A percentile compares a stretch with the other conserved stretches of the same genome.
Conservation (phyloP, 1,139 yeast genomes). For the Geotrichum restrictum region DNA sequence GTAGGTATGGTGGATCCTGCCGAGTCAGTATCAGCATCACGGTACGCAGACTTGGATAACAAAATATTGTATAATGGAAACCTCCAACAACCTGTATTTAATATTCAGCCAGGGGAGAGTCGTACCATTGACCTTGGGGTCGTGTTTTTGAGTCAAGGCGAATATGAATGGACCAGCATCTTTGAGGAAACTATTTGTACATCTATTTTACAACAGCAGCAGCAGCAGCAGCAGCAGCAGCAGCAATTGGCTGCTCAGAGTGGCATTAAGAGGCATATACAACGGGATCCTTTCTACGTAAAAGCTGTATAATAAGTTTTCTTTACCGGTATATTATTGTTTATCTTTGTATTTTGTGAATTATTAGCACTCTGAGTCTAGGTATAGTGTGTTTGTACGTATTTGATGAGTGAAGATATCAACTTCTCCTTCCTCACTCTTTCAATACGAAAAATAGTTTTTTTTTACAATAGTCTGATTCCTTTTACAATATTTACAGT, state of each 20-base stretch:
- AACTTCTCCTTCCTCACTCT: too few relatives aligned
- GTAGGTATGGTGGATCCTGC: too few relatives aligned
- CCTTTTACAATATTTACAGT: too few relatives aligned
- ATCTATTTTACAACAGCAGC: not conserved
- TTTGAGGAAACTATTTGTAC: constrained; percentile 53
- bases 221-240: not conserved
- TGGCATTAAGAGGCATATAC: constrained; percentile 27
- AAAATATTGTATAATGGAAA: constrained; percentile 53
- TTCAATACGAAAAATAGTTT: not conserved
- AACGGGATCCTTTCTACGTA: constrained; percentile 38
- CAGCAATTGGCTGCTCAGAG: not conserved
- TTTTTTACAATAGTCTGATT: not conserved
- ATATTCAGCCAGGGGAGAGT: constrained; percentile 45
- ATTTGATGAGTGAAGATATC: too few relatives aligned
- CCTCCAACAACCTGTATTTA: constrained; percentile 51
- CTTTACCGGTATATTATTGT: too few relatives aligned
- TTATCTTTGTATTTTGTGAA: too few relatives aligned
- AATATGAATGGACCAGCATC: constrained; percentile 73
- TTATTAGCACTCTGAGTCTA: too few relatives aligned
- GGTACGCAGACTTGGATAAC: constrained; percentile 27
- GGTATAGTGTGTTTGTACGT: too few relatives aligned
- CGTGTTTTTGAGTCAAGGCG: constrained; percentile 63
- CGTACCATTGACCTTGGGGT: constrained; percentile 49
- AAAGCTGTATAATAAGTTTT: constrained; percentile 32
- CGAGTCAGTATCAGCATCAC: not conserved